Evolutionary conservation across 2,329 filamentous ascomycete species (phyloP).

Genomic region (Alternaria consortialis): DNA sequence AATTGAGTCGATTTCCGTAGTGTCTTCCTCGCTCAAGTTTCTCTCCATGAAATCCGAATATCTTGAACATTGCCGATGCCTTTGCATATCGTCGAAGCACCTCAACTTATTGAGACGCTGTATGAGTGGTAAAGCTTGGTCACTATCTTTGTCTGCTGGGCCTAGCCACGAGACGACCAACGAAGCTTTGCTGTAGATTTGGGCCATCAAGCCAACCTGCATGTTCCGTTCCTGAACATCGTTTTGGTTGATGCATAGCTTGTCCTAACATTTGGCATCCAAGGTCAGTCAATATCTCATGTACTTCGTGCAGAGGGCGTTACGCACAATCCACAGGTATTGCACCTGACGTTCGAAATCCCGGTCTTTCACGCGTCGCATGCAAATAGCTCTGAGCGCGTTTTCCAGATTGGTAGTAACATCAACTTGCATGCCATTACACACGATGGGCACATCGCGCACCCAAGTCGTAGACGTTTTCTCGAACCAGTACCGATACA

Average conservation of each 20-base stretch:
- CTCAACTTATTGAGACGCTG: neutral
- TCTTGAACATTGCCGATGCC: neutral
- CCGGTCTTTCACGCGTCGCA: neutral
- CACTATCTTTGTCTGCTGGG: constrained; percentile 5
- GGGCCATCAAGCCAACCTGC: constrained; percentile 21
- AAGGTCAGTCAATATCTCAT: neutral
- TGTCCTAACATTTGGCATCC: constrained; percentile 7
- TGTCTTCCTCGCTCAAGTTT: neutral
- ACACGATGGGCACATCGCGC: neutral
- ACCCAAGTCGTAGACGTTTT: neutral
- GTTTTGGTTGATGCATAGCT: constrained; percentile 22
- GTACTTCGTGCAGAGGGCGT: neutral
- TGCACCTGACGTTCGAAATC: neutral
- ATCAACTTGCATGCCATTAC: constrained; percentile 1
- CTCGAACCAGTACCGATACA: constrained; percentile 4
- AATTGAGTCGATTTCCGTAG: neutral
- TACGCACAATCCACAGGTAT: constrained; percentile 1
- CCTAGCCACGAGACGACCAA: constrained; percentile 24
- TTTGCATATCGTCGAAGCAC: neutral
- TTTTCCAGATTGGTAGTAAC: constrained; percentile 4
- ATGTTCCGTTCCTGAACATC: constrained; percentile 14
- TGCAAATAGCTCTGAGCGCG: neutral
- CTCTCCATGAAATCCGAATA: neutral
- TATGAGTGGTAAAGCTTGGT: constrained; percentile 4
- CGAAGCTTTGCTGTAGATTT: constrained; percentile 13